These are phyloP conservation scores for Lodderomyces pseudojiufengensis DNA, from an alignment of 1,139 yeast genomes.

Conservation along the genomic window DNA sequence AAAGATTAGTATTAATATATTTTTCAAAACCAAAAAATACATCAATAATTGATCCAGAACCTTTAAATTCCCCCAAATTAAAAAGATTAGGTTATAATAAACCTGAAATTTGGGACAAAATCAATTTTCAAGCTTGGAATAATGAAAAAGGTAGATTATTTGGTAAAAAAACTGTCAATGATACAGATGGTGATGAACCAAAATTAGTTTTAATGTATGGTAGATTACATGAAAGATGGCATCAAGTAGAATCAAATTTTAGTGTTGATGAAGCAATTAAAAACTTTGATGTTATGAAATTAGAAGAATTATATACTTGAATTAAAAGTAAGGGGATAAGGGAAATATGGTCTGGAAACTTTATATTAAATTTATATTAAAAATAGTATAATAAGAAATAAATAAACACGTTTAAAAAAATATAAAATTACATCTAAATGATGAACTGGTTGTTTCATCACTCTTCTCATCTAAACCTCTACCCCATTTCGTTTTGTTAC, in stretches of 20 bases:
- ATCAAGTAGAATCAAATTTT: constrained; percentile 17
- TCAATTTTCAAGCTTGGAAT: constrained; percentile 34
- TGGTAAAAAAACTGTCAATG: constrained; percentile 30
- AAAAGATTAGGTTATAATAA: constrained; percentile 26
- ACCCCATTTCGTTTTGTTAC: not conserved
- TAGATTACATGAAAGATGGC: constrained; percentile 41
- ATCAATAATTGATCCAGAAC: constrained; percentile 37
- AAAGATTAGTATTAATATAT: constrained; percentile 42
- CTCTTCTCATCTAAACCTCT: not conserved
- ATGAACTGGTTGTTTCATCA: no score
- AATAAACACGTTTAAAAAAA: no score
- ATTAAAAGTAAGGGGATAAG: no score
- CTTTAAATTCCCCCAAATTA: constrained; percentile 34
- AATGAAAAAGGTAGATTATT: constrained; percentile 38
- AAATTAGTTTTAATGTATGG: constrained; percentile 34
- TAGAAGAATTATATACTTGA: constrained; percentile 6
- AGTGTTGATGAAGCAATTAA: constrained; percentile 18
- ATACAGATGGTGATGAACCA: constrained; percentile 35
- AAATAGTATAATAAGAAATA: no score
- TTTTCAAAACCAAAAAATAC: constrained; percentile 27
- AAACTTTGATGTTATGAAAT: constrained; percentile 16
- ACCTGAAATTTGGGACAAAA: constrained; percentile 37
- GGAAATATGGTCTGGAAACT: no score
- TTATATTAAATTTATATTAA: no score
- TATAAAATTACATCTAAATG: no score